Evolutionary conservation across 139 green algal genomes (phyloP), one percentile per base, ranked within the genome.

Genomic region (Coelastrella sp.): DNA sequence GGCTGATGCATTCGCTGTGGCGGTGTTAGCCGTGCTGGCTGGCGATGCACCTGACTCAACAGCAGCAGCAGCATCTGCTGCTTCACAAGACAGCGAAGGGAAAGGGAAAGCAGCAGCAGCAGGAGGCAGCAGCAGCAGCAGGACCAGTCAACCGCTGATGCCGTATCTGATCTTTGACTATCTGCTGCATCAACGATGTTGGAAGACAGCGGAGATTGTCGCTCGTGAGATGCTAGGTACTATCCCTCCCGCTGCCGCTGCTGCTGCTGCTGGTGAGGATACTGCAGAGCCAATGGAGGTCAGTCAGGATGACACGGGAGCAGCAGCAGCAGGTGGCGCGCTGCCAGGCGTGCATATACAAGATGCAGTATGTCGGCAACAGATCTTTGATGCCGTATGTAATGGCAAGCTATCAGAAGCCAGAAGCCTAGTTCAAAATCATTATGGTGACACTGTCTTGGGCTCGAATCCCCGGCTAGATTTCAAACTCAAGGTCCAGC

Each of bases 141-240:
- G 69, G 35, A 27, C 45, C 43, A 76, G 25, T 37, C 37, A 67
- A 15, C 45, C 60, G 35, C 50, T 82, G 80, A 25, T 92, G 40
- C 89, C 77, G 7, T 73, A 90, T 79, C 75, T 94, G 3, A 59
- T 94, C 5, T 94, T 94, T 81, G 80, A 88, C 34, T 92, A 94
- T 76, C 63, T 94, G 72, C 43, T 82, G 3, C 92, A 95, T 79
- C 74, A 93, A 23, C 89, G 91, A 1, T 88, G 90, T 80, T 93
- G 87, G 87, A 83, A 88, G 11, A 94, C 88, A 13, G 93, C 93
- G 15, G 77, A 68, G 4, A 81, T 86, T 7, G 89, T 96, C 53
- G 93, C 81, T 0, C 84, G 87, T 0, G 93, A 96, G 59, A 84
- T 95, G 81, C 87, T 95, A 41, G 85, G 78, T 4, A 90, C 2